A percentile compares a stretch with the other conserved stretches of the same genome.
These are phyloP conservation scores for Microsporum ferrugineum DNA, from an alignment of 2,329 filamentous ascomycete species.

Conservation along the genomic window DNA sequence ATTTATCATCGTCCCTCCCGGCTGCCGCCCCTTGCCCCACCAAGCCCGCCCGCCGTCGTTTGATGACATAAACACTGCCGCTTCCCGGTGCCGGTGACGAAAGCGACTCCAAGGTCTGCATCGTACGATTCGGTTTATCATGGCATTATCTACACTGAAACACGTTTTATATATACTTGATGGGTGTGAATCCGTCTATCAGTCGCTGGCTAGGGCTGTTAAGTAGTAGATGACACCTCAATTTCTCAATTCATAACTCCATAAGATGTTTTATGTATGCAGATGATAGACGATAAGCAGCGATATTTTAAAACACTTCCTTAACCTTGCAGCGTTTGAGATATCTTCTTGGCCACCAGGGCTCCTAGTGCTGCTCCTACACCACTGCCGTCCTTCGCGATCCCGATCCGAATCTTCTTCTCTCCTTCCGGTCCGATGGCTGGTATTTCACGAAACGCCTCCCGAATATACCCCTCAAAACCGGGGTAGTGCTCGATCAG, in stretches of 20 bases:
- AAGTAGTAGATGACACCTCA: too few relatives aligned
- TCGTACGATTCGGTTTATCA: too few relatives aligned
- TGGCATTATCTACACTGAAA: too few relatives aligned
- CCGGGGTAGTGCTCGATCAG: slow-evolving; percentile 92
- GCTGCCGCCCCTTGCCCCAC: background rate
- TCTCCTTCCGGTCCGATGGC: slow-evolving; percentile 69
- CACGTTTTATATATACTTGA: too few relatives aligned
- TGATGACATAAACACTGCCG: background rate
- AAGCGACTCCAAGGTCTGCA: too few relatives aligned
- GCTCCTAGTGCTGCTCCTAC: slow-evolving; percentile 95
- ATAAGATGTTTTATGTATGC: too few relatives aligned
- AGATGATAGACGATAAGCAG: background rate
- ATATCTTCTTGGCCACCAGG: slow-evolving; percentile 60
- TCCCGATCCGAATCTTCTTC: slow-evolving; percentile 80
- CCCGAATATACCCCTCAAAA: slow-evolving; percentile 79
- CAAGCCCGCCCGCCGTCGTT: background rate
- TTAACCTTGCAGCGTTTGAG: background rate
- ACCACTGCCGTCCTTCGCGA: slow-evolving; percentile 91
- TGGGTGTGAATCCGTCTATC: too few relatives aligned
- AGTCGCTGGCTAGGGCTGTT: too few relatives aligned
- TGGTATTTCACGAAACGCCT: slow-evolving; percentile 64
- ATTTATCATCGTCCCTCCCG: background rate
- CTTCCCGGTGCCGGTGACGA: background rate
- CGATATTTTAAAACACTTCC: background rate
- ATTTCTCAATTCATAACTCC: too few relatives aligned